These are phyloP conservation scores for Kwoniella europaea DNA, from an alignment of 768 basidiomycete genomes.

Conservation along the genomic window DNA sequence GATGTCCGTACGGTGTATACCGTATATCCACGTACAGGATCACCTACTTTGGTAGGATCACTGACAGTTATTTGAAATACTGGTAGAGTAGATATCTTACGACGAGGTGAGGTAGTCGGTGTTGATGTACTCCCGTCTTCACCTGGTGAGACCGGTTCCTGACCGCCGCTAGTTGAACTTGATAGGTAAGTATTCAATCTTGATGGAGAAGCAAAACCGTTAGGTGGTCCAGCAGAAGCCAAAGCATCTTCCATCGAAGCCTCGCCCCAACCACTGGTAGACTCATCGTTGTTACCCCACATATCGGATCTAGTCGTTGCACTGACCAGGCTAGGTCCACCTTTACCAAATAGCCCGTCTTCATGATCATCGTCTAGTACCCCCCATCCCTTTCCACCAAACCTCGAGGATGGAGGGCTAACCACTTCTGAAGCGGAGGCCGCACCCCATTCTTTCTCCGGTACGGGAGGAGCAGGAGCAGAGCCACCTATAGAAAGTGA, in stretches of 20 bases:
- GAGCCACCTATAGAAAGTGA: conserved; percentile 42
- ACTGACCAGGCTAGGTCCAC: conserved; percentile 33
- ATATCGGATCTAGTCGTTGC: conserved; percentile 20
- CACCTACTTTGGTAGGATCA: conserved; percentile 96
- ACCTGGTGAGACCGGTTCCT: conserved; percentile 2
- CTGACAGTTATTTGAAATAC: conserved; percentile 88
- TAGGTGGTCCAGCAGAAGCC: conserved; percentile 17
- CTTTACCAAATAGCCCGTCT: conserved; percentile 46
- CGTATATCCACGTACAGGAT: conserved; percentile 79
- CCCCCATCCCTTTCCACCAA: conserved; percentile 52
- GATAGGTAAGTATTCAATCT: neutral
- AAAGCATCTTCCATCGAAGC: conserved; percentile 12
- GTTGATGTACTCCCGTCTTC: neutral
- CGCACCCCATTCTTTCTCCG: conserved; percentile 12
- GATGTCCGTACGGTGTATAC: conserved; percentile 95
- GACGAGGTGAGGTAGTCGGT: conserved; percentile 16
- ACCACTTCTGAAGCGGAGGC: neutral
- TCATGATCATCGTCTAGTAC: conserved; percentile 43
- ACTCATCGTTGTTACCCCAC: conserved; percentile 16
- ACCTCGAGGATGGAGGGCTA: conserved; percentile 25
- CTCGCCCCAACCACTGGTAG: conserved; percentile 35
- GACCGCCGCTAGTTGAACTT: too few species aligned
- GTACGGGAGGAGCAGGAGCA: conserved; percentile 21
- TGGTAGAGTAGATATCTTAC: conserved; percentile 57
- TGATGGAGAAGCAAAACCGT: conserved; percentile 6